These are phyloP conservation scores for Ricinus communis DNA, from an alignment of 345 rosid species.

Conservation along the genomic window DNA sequence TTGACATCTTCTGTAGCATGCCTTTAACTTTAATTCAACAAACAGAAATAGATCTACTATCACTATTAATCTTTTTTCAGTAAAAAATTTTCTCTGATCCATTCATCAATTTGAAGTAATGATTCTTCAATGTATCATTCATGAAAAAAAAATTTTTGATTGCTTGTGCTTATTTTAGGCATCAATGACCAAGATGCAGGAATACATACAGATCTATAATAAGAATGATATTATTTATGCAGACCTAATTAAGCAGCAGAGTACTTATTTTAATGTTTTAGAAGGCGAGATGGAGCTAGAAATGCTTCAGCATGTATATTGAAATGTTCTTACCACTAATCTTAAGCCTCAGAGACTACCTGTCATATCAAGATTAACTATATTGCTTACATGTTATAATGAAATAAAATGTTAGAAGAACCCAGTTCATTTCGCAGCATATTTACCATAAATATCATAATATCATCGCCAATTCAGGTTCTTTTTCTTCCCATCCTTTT, in stretches of 20 bases:
- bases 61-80: neutral
- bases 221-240: neutral
- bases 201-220: neutral
- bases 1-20: no score
- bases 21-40: neutral
- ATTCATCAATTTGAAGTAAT: neutral
- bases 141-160: no score
- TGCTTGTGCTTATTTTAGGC: no score
- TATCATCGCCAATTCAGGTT: neutral
- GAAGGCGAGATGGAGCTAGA: no score
- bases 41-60: neutral
- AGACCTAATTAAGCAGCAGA: neutral
- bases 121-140: neutral
- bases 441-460: no score
- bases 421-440: neutral
- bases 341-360: neutral
- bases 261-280: no score
- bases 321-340: neutral
- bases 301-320: no score
- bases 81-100: neutral
- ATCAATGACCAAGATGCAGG: neutral
- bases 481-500: neutral
- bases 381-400: neutral
- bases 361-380: neutral
- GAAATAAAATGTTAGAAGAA: no score